Evolutionary conservation across 768 basidiomycete genomes (phyloP).

Genomic region (Favolaschia claudopus): DNA sequence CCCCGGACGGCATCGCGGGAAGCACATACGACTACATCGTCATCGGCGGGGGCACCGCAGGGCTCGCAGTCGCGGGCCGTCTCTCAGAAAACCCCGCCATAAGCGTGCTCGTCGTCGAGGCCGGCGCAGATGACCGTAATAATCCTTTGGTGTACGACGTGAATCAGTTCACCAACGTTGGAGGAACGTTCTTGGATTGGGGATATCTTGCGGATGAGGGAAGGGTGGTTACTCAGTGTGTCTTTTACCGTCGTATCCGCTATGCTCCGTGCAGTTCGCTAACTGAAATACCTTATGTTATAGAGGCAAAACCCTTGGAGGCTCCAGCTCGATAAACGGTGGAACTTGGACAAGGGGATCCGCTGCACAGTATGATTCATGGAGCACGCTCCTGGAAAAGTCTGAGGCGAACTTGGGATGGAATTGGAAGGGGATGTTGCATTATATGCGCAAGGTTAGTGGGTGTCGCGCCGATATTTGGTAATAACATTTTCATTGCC

Average conservation of each 20-base stretch:
- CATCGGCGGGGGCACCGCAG: conserved; percentile 56
- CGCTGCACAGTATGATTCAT: conserved; percentile 53
- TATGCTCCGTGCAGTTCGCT: no score
- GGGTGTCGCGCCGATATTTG: not conserved
- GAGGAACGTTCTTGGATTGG: conserved; percentile 55
- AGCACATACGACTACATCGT: conserved; percentile 53
- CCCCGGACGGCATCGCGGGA: conserved; percentile 39
- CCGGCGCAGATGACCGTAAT: conserved; percentile 54
- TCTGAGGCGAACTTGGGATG: conserved; percentile 8
- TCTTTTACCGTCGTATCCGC: not conserved
- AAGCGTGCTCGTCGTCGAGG: conserved; percentile 59
- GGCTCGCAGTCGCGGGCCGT: conserved; percentile 56
- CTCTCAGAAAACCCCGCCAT: conserved; percentile 52
- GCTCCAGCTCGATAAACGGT: conserved; percentile 58
- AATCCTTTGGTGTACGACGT: conserved; percentile 55
- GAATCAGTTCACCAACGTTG: conserved; percentile 50
- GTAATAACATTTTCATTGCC: not conserved
- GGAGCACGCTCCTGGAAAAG: conserved; percentile 43
- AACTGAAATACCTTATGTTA: no score
- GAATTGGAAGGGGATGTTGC: conserved; percentile 11
- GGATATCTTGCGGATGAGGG: conserved; percentile 53
- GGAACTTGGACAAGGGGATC: conserved; percentile 53
- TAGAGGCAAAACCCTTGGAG: conserved; percentile 58
- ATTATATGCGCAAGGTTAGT: conserved; percentile 12
- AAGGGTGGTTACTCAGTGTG: conserved; percentile 47